Evolutionary conservation across 805 yeast genomes (phyloP), one percentile per base, ranked within the genome.

Genomic region (Myxozyma sirexii): DNA sequence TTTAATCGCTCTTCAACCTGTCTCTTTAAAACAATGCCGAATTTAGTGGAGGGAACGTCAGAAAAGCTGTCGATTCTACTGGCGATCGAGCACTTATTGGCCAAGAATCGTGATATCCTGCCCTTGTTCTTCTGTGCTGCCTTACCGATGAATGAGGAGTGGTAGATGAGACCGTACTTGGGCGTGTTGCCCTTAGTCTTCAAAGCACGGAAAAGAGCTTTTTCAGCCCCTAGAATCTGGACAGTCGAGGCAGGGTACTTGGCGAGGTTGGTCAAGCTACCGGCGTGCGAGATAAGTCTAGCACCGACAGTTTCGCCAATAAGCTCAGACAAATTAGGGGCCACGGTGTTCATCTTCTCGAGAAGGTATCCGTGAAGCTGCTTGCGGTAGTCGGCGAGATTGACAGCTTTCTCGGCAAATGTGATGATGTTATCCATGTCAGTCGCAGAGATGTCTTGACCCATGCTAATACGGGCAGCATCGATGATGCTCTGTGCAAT

Each of bases 291-390:
- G 68, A 94, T 94, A 71, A 94, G 84, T 77, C 99, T 85, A 50
- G 99, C 99, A 79, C 99, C 99, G 68, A 94, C 96, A 75, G 93
- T 94, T 81, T 94, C 99, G 76, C 99, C 99, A 73, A 94, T 93
- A 75, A 94, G 84, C 75, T 93, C 97, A 51, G 97, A 85, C 74
- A 94, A 82, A 77, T 94, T 94, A 69, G 99, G 99, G 64, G 99
- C 99, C 74, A 94, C 97, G 60, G 90, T 85, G 81, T 89, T 87
- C 99, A 94, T 94, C 82, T 94, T 94, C 69, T 92, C 97, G 65
- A 90, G 84, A 75, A 94, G 81, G 79, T 94, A 94, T 69, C 85
- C 84, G 79, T 81, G 92, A 70, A 94, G 80, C 70, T 84, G 84
- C 72, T 83, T 81, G 76, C 98, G 86, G 84, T 93, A 93, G 70